Percentiles rank a stretch among this genome's conserved stretches.
phyloP scores from a whole-genome alignment of 164 flowering plant species.

The Dillenia turbinata region DNA sequence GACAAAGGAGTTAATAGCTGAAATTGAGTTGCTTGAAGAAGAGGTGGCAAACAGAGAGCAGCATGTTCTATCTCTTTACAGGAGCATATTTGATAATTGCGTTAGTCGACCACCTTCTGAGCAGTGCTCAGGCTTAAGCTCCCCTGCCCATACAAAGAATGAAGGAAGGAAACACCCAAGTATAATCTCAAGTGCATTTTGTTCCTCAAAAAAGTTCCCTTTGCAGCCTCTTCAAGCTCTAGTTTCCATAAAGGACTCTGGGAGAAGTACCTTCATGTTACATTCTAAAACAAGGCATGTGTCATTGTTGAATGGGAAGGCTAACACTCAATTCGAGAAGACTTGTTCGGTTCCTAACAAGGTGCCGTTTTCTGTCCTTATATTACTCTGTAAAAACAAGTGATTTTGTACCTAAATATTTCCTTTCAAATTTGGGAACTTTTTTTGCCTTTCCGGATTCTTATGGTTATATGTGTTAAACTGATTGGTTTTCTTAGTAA shows the following conservation, averaged over 20 bases:
- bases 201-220: slow-evolving; percentile 77
- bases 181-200: slow-evolving; percentile 72
- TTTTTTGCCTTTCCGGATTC: too few species aligned
- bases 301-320: slow-evolving; percentile 29
- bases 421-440: too few species aligned
- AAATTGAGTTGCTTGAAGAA: slow-evolving; percentile 83
- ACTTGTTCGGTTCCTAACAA: slow-evolving; percentile 26
- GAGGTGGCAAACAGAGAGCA: slow-evolving; percentile 86
- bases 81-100: slow-evolving; percentile 67
- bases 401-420: too few species aligned
- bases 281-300: slow-evolving; percentile 38
- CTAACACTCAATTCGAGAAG: slow-evolving; percentile 22
- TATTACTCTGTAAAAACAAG: too few species aligned
- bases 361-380: slow-evolving; percentile 23
- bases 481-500: too few species aligned
- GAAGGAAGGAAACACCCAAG: slow-evolving; percentile 68
- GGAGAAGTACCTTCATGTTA: slow-evolving; percentile 33
- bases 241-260: slow-evolving; percentile 37
- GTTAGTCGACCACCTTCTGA: slow-evolving; percentile 53
- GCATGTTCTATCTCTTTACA: slow-evolving; percentile 80
- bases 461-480: too few species aligned
- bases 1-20: slow-evolving; percentile 76
- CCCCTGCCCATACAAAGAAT: slow-evolving; percentile 61
- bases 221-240: slow-evolving; percentile 58
- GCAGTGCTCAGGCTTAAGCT: slow-evolving; percentile 55